Percentiles rank a stretch among this genome's conserved stretches.
Conservation (phyloP, 2,329 filamentous ascomycete species). For the Colletotrichum scovillei region DNA sequence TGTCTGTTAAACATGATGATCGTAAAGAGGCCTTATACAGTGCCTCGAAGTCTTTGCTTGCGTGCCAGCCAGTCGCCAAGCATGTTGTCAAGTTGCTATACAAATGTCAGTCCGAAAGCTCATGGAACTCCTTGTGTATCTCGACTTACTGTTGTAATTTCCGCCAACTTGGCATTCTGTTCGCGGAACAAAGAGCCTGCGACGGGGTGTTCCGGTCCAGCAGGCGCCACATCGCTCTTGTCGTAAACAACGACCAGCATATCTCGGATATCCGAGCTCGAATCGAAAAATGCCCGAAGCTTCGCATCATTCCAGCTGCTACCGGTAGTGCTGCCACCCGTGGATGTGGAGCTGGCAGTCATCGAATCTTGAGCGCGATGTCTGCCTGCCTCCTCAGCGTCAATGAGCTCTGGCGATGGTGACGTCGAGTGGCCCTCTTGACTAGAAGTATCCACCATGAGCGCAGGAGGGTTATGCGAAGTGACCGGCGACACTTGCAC, state of each 20-base stretch:
- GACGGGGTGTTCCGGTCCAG: slow-evolving; percentile 86
- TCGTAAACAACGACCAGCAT: slow-evolving; percentile 93
- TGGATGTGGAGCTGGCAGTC: slow-evolving; percentile 62
- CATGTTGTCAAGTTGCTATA: slow-evolving; percentile 84
- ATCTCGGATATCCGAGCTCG: slow-evolving; percentile 88
- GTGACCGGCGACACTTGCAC: slow-evolving; percentile 71
- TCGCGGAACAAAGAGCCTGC: slow-evolving; percentile 85
- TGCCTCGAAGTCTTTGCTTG: slow-evolving; percentile 71
- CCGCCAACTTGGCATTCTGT: slow-evolving; percentile 85
- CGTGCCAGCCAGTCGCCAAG: slow-evolving; percentile 83
- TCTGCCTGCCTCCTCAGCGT: slow-evolving; percentile 54
- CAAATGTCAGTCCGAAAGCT: slow-evolving; percentile 38
- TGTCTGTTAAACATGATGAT: slow-evolving; percentile 29
- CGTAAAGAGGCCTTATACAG: slow-evolving; percentile 47
- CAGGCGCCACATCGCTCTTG: slow-evolving; percentile 84
- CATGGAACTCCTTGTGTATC: not conserved
- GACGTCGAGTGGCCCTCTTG: slow-evolving; percentile 75
- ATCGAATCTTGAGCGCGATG: slow-evolving; percentile 58
- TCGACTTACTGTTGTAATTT: slow-evolving; percentile 79
- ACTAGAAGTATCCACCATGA: slow-evolving; percentile 78
- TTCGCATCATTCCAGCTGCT: slow-evolving; percentile 86
- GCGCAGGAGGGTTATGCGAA: slow-evolving; percentile 68
- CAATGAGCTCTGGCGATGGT: slow-evolving; percentile 71
- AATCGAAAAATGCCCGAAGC: slow-evolving; percentile 90
- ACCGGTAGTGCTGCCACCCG: slow-evolving; percentile 58